Conservation (phyloP, 257 asterid species). For the Linderniella brevidens region DNA sequence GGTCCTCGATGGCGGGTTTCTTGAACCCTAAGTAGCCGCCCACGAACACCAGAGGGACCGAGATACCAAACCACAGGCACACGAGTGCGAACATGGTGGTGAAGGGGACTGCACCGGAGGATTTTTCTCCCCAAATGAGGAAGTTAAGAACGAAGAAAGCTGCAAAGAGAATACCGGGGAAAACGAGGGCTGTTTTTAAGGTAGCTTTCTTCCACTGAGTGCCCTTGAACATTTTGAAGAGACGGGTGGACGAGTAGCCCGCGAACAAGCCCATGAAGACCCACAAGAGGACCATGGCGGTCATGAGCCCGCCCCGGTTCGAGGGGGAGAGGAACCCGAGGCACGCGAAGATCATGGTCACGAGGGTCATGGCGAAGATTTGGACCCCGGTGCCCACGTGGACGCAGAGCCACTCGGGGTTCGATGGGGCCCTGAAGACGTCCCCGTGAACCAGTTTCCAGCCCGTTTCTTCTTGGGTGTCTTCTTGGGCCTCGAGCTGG, state of each 20-base stretch:
- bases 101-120: conserved; percentile 84
- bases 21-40: conserved; percentile 81
- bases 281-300: conserved; percentile 89
- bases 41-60: conserved; percentile 69
- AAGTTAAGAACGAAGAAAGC: conserved; percentile 58
- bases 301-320: conserved; percentile 82
- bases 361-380: conserved; percentile 69
- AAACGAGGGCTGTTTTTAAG: conserved; percentile 75
- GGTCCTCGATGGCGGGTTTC: conserved; percentile 60
- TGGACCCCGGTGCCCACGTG: conserved; percentile 82
- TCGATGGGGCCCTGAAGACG: conserved; percentile 51
- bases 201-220: conserved; percentile 73
- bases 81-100: conserved; percentile 80
- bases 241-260: conserved; percentile 71
- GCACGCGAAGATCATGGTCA: conserved; percentile 70
- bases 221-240: conserved; percentile 72
- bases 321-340: conserved; percentile 86
- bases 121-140: conserved; percentile 76
- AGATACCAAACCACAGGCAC: conserved; percentile 78
- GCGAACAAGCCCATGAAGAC: conserved; percentile 83
- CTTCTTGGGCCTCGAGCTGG: conserved; percentile 83
- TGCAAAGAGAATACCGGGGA: conserved; percentile 68
- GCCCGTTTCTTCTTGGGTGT: conserved; percentile 88
- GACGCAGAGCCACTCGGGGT: conserved; percentile 64
- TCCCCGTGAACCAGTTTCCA: conserved; percentile 23